Conservation (phyloP, 2,329 filamentous ascomycete genomes). For the Sarocladium kiliense region DNA sequence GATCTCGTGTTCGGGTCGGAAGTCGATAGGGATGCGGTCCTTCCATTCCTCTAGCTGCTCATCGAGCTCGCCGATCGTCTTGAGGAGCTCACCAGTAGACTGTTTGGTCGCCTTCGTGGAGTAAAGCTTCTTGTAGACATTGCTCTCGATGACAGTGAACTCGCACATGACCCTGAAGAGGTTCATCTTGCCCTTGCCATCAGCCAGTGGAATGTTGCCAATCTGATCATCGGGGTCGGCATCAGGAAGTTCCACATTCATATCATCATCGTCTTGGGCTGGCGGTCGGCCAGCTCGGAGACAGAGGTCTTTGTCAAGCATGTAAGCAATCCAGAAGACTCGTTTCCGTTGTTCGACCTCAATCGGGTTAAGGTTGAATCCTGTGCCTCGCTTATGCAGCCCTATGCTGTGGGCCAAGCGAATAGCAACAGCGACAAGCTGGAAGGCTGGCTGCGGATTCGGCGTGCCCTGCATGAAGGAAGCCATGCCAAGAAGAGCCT, state of each 20-base stretch:
- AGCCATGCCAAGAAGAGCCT: slow-evolving; percentile 88
- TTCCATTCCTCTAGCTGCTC: slow-evolving; percentile 91
- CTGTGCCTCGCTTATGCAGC: slow-evolving; percentile 85
- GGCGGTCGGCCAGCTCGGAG: slow-evolving; percentile 55
- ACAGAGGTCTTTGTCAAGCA: slow-evolving; percentile 59
- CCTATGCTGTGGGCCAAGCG: slow-evolving; percentile 90
- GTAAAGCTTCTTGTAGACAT: slow-evolving; percentile 89
- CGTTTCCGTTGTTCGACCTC: slow-evolving; percentile 83
- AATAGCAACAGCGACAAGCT: slow-evolving; percentile 86
- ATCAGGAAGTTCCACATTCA: slow-evolving; percentile 94
- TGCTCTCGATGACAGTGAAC: slow-evolving; percentile 86
- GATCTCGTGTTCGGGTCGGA: slow-evolving; percentile 95
- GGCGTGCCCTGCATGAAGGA: slow-evolving; percentile 94
- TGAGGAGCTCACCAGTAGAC: slow-evolving; percentile 85
- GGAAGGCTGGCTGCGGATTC: slow-evolving; percentile 90
- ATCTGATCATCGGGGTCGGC: slow-evolving; percentile 88
- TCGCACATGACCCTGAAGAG: slow-evolving; percentile 90
- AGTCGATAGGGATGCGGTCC: slow-evolving; percentile 89
- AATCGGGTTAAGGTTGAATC: slow-evolving; percentile 87
- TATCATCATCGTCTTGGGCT: slow-evolving; percentile 62
- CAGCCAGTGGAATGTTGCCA: slow-evolving; percentile 84
- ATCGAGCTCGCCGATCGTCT: slow-evolving; percentile 93
- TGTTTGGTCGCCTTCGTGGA: slow-evolving; percentile 89
- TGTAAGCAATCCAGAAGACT: slow-evolving; percentile 63
- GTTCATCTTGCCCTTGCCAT: slow-evolving; percentile 90